phyloP scores from a whole-genome alignment of 441 rosid genomes.

The Populus hybrid region DNA sequence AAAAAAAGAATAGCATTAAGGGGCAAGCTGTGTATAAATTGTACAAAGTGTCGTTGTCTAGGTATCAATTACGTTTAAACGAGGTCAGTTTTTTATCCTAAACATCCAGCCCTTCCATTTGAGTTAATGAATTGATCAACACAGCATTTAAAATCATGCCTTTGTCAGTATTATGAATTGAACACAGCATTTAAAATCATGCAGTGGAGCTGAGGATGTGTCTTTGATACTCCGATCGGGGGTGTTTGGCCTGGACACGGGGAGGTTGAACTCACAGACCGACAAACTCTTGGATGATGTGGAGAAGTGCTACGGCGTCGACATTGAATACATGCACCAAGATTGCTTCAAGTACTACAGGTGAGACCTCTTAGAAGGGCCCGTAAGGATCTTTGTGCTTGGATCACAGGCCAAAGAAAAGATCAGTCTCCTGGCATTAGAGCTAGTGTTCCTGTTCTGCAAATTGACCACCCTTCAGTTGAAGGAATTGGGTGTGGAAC shows the following conservation, averaged over 20 bases:
- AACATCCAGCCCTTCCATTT: no score
- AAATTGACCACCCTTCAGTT: not conserved
- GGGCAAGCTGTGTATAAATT: not conserved
- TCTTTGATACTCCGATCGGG: slow-evolving; percentile 20
- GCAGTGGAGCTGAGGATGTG: slow-evolving; percentile 27
- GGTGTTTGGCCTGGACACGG: slow-evolving; percentile 31
- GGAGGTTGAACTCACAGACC: slow-evolving; percentile 24
- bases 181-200: not conserved
- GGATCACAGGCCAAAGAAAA: slow-evolving; percentile 6
- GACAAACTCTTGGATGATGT: slow-evolving; percentile 18
- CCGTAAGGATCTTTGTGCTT: not conserved
- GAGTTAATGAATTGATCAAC: not conserved
- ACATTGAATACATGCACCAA: not conserved
- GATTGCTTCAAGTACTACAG: not conserved
- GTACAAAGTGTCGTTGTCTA: not conserved
- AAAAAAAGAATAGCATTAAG: not conserved
- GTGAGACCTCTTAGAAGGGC: not conserved
- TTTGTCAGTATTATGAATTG: not conserved
- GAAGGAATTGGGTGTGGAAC: not conserved
- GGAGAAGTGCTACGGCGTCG: slow-evolving; percentile 12
- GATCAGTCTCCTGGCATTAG: slow-evolving; percentile 2
- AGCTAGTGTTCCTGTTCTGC: not conserved
- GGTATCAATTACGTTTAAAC: not conserved
- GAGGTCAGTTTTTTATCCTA: not conserved
- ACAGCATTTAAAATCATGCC: not conserved